Conservation (phyloP, 768 basidiomycete genomes). For the Fistulinella prunicolor region DNA sequence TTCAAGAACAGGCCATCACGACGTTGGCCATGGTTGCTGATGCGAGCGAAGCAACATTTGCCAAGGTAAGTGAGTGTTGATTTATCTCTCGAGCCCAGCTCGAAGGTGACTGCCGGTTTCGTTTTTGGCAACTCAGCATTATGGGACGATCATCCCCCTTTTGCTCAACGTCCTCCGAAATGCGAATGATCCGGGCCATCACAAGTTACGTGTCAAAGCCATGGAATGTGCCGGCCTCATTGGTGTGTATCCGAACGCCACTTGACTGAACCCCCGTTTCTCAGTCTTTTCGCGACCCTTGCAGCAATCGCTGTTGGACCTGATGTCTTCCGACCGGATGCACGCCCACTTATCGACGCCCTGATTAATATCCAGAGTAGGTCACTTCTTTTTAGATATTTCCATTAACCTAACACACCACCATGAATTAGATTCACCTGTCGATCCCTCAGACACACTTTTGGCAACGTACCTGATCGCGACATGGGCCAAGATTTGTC, state of each 20-base stretch:
- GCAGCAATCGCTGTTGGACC: constrained; percentile 84
- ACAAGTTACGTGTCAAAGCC: constrained; percentile 71
- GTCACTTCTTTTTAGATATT: constrained; percentile 14
- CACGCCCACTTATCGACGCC: constrained; percentile 65
- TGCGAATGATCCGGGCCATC: constrained; percentile 63
- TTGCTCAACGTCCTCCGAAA: constrained; percentile 72
- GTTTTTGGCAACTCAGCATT: constrained; percentile 54
- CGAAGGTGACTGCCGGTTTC: not conserved
- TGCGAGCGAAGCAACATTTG: constrained; percentile 76
- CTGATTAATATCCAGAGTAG: constrained; percentile 77
- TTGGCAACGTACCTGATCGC: constrained; percentile 73
- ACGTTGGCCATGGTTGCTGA: constrained; percentile 89
- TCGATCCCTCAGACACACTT: constrained; percentile 71
- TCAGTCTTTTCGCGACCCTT: not conserved
- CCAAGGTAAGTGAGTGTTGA: constrained; percentile 46
- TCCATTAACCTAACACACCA: not conserved
- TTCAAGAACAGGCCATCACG: constrained; percentile 86
- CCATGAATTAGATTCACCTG: constrained; percentile 51
- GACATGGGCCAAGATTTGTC: constrained; percentile 88
- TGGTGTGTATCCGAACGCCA: constrained; percentile 46
- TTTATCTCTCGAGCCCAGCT: not conserved
- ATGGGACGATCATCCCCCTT: constrained; percentile 76
- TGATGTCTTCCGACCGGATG: constrained; percentile 74
- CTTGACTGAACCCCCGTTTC: not conserved
- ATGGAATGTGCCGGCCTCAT: constrained; percentile 91